These are phyloP conservation scores for Ophiostoma himal-ulmi DNA, from an alignment of 2,329 filamentous ascomycete species.

Conservation along the genomic window DNA sequence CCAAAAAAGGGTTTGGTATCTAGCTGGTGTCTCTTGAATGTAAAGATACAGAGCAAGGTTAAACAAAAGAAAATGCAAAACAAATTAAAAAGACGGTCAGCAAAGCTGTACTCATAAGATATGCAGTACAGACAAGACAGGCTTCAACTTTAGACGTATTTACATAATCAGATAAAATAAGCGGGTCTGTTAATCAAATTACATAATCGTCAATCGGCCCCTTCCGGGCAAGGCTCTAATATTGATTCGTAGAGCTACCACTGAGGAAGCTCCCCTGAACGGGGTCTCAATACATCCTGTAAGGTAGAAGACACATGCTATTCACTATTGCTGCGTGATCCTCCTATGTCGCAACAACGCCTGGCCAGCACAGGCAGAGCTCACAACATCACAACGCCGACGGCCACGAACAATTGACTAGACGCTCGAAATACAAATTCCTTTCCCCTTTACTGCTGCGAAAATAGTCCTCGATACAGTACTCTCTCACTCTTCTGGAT, in stretches of 20 bases:
- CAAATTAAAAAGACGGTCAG: background rate
- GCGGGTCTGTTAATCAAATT: background rate
- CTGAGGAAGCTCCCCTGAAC: constrained; percentile 14
- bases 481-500: background rate
- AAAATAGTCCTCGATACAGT: background rate
- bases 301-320: constrained; percentile 17
- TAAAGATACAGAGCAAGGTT: background rate
- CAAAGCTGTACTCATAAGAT: background rate
- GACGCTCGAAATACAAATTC: background rate
- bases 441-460: background rate
- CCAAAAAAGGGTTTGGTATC: background rate
- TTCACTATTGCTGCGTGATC: background rate
- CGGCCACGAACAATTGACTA: background rate
- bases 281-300: background rate
- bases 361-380: background rate
- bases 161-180: constrained; percentile 7
- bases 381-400: background rate
- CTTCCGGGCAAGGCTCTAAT: background rate
- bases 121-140: background rate
- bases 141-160: background rate
- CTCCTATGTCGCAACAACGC: constrained; percentile 9
- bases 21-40: background rate
- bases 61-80: background rate
- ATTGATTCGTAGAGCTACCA: background rate
- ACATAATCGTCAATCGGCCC: background rate